These are phyloP conservation scores for Xerophyta viscosa DNA, from an alignment of 106 monocot genomes.

Conservation along the genomic window DNA sequence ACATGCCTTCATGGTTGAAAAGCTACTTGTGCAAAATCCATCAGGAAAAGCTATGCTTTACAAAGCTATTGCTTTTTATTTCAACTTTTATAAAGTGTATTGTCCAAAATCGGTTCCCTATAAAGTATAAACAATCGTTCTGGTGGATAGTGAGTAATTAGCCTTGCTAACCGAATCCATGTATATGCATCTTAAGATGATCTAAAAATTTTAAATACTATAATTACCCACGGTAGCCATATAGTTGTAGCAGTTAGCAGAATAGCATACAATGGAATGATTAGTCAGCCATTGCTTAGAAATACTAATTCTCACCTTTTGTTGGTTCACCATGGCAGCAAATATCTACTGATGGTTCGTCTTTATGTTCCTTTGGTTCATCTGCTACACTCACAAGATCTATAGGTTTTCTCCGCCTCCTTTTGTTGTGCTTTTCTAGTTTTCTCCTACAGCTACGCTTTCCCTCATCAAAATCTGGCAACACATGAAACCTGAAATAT, in stretches of 20 bases:
- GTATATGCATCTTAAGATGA: too few species aligned
- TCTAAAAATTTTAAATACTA: too few species aligned
- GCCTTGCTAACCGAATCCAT: too few species aligned
- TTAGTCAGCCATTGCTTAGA: not conserved
- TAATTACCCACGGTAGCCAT: not conserved
- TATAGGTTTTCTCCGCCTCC: constrained; percentile 62
- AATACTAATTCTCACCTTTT: constrained; percentile 29
- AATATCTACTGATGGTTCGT: constrained; percentile 15
- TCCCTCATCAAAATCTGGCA: constrained; percentile 95
- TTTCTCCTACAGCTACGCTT: constrained; percentile 97
- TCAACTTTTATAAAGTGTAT: too few species aligned
- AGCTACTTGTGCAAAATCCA: too few species aligned
- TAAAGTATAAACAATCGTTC: too few species aligned
- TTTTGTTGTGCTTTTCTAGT: constrained; percentile 86
- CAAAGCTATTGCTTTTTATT: too few species aligned
- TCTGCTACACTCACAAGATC: constrained; percentile 27
- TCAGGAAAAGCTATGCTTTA: too few species aligned
- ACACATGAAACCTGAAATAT: constrained; percentile 65
- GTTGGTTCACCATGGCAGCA: constrained; percentile 29
- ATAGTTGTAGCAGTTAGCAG: not conserved
- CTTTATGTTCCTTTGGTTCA: constrained; percentile 33
- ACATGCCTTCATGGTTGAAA: too few species aligned
- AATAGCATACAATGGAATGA: not conserved
- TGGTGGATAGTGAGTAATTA: too few species aligned
- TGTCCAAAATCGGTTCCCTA: too few species aligned